Base-by-base conservation (phyloP, 2,329 filamentous ascomycete species). In the Penicillium sp. region DNA sequence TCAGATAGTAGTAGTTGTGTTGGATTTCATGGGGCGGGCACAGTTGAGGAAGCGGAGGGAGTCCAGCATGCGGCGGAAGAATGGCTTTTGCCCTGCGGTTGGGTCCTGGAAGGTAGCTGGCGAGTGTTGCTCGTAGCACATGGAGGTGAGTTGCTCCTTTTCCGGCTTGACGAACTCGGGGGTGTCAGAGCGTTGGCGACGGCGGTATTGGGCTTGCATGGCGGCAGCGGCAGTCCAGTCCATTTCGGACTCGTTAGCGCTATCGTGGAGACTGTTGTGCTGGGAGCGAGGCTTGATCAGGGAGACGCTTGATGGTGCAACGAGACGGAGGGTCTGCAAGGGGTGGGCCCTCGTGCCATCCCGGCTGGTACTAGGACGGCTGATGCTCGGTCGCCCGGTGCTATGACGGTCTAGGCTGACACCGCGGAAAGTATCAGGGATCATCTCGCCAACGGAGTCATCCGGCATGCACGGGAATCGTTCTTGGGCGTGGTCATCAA, bases 141-240 rank as follows among this genome's bases (percentile, higher is more conserved):
- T 61, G 1, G 64, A 68, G 14, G 67, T 67, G 3, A 69, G 41
- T 18, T 69, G 67, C 41, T 72, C 70, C 1, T 63, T 59, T 7
- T 71, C 68, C 33, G 59, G 47, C 44, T 60, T 59, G 6, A 45
- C n/a, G 42, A 54, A 60, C n/a, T 68, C 67, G 0, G 68, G 62
- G 1, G 67, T 65, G 11, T 69, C 64, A 0, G 69, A 69, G 11
- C 62, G 61, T 49, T 73, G 69, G 15, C 66, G 67, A 14, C 71
- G 71, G 2, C 71, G 62, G 14, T 65, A 68, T 41, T 71, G 67
- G 3, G 73, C 72, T 41, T 74, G 72, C 23, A 71, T 65, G 1
- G 72, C 72, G 0, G 73, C 72, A 1, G 72, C 72, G 1, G 71
- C 67, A 2, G 71, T 64, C n/a, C 66, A 64, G 42, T 73, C 70